A percentile compares a stretch with the other conserved stretches of the same genome.
phyloP scores from a whole-genome alignment of 169 alveolate species.

The Cyclospora cayetanensis region DNA sequence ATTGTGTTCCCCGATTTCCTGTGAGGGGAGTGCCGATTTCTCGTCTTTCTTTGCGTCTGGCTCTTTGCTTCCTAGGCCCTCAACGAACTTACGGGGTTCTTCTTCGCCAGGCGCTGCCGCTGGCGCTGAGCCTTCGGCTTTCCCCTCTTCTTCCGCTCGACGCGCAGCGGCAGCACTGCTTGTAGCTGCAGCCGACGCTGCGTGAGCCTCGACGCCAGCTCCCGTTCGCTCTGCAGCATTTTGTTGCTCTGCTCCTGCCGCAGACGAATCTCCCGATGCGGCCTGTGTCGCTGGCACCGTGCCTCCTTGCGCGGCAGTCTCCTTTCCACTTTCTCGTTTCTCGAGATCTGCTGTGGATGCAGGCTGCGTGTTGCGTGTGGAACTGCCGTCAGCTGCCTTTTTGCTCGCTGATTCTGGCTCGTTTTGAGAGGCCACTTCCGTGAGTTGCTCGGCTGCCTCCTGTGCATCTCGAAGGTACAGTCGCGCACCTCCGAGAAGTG shows the following conservation, averaged over 20 bases:
- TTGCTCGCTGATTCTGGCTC: not conserved
- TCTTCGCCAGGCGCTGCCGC: conserved; percentile 8
- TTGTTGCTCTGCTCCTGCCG: not conserved
- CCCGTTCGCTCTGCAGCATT: not conserved
- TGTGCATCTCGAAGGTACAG: not conserved
- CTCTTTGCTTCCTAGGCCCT: no score
- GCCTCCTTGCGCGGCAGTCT: not conserved
- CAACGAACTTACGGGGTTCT: no score
- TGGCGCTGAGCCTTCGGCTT: not conserved
- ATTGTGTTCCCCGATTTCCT: not conserved
- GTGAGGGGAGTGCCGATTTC: not conserved
- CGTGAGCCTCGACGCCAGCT: not conserved
- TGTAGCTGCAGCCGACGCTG: not conserved
- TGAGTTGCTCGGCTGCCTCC: not conserved
- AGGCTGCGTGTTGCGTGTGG: not conserved
- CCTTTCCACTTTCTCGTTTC: not conserved
- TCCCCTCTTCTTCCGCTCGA: not conserved
- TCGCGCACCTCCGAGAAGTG: not conserved
- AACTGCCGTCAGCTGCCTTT: not conserved
- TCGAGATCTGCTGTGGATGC: not conserved
- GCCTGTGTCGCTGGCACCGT: not conserved
- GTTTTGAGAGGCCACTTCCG: not conserved
- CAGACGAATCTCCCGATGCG: not conserved
- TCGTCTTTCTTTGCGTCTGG: not conserved
- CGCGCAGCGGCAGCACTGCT: not conserved